phyloP scores from a whole-genome alignment of 1,139 yeast genomes.

The Komagataea norvegica region DNA sequence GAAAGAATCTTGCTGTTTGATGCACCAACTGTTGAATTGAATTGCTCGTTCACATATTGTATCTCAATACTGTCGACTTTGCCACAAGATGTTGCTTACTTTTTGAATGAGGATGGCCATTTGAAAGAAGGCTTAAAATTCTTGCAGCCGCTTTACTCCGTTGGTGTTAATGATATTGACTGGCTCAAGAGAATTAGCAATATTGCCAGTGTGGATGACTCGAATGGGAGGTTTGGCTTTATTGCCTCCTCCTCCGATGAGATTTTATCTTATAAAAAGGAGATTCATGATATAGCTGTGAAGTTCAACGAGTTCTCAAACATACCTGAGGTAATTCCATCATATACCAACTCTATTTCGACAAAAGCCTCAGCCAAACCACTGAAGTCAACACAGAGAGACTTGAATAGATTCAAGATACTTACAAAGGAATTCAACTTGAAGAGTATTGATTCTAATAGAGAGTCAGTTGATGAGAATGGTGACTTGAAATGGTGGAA shows the following conservation, averaged over 20 bases:
- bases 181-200: constrained; percentile 22
- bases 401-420: constrained; percentile 30
- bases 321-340: constrained; percentile 26
- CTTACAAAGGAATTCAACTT: constrained; percentile 31
- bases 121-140: constrained; percentile 27
- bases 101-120: constrained; percentile 25
- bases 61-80: constrained; percentile 43
- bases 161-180: constrained; percentile 57
- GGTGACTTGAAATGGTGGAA: constrained; percentile 44
- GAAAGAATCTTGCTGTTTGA: constrained; percentile 57
- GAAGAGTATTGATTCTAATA: constrained; percentile 8
- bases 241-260: constrained; percentile 73
- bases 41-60: constrained; percentile 45
- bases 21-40: constrained; percentile 36
- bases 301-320: constrained; percentile 28
- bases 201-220: constrained; percentile 9
- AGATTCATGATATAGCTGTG: constrained; percentile 51
- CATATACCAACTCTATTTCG: too few relatives aligned
- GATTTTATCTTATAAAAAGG: constrained; percentile 51
- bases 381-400: constrained; percentile 36
- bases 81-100: constrained; percentile 34
- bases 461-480: constrained; percentile 14
- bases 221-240: constrained; percentile 27
- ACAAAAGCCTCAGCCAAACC: too few relatives aligned
- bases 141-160: constrained; percentile 54